Conservation (phyloP, 495 filamentous ascomycete genomes). For the Delitschia confertaspora region DNA sequence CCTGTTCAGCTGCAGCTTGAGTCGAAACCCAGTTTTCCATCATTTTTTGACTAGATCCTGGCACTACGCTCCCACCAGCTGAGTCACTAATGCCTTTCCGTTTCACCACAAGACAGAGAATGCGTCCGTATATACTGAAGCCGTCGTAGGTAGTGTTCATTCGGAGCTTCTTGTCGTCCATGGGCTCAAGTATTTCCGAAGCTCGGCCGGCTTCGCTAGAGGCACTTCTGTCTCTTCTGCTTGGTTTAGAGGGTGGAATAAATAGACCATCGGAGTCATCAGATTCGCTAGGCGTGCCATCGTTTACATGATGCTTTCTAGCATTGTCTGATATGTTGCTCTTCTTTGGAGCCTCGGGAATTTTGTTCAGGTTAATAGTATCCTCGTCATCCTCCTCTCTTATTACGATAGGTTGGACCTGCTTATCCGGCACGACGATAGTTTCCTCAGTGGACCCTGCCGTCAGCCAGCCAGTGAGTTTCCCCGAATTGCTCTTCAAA, state of each 20-base stretch:
- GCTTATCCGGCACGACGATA: constrained; percentile 34
- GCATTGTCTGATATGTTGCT: not conserved
- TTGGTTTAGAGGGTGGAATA: too few species aligned
- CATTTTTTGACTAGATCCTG: constrained; percentile 55
- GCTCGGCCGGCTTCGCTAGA: too few species aligned
- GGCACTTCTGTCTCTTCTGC: constrained; percentile 12
- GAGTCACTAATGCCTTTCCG: constrained; percentile 43
- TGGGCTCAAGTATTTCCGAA: constrained; percentile 25
- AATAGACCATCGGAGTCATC: too few species aligned
- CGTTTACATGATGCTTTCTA: too few species aligned
- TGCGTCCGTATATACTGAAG: constrained; percentile 86
- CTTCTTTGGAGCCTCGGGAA: constrained; percentile 28
- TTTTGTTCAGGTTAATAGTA: constrained; percentile 23
- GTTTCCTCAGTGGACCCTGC: constrained; percentile 38
- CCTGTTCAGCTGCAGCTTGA: constrained; percentile 34
- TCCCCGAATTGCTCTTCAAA: constrained; percentile 49
- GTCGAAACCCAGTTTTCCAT: constrained; percentile 88
- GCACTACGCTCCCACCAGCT: constrained; percentile 29
- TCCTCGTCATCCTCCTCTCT: constrained; percentile 34
- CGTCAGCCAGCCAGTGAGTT: constrained; percentile 47
- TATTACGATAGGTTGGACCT: constrained; percentile 39
- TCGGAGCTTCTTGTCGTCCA: constrained; percentile 78
- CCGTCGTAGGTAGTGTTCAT: constrained; percentile 86
- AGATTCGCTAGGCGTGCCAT: too few species aligned
- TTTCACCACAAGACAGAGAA: constrained; percentile 85